Evolutionary conservation across 306 rosid species (phyloP).

Genomic region (Inga leiocalycina): DNA sequence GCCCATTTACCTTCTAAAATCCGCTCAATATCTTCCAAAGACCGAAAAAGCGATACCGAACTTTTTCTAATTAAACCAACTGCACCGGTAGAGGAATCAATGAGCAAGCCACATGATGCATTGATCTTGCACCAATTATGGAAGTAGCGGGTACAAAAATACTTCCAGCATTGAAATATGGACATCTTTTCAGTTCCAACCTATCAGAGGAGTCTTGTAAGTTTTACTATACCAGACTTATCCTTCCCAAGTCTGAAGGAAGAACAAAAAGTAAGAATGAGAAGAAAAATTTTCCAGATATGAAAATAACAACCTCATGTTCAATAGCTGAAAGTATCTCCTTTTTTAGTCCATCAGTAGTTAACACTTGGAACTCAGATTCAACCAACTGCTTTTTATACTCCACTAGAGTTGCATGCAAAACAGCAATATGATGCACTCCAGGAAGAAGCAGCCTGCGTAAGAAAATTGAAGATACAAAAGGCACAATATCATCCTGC

Average conservation of each 20-base stretch:
- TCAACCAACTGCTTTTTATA: constrained; percentile 82
- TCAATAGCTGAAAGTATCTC: constrained; percentile 90
- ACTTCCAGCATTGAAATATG: constrained; percentile 76
- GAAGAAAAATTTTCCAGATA: constrained; percentile 28
- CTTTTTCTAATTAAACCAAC: constrained; percentile 80
- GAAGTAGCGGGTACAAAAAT: constrained; percentile 66
- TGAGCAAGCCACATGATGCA: constrained; percentile 65
- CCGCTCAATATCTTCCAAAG: constrained; percentile 81
- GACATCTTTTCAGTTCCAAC: constrained; percentile 66
- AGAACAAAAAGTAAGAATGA: constrained; percentile 1
- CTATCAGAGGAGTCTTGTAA: constrained; percentile 49
- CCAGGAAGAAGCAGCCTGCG: constrained; percentile 91
- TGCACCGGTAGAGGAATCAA: constrained; percentile 59
- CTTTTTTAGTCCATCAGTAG: constrained; percentile 77
- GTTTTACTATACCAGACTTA: constrained; percentile 11
- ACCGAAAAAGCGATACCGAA: constrained; percentile 78
- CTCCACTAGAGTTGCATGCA: constrained; percentile 76
- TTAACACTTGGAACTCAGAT: constrained; percentile 73
- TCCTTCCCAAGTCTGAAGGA: constrained; percentile 12
- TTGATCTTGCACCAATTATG: constrained; percentile 90
- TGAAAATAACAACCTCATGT: constrained; percentile 68
- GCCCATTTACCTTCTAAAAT: constrained; percentile 65
- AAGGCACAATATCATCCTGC: constrained; percentile 74
- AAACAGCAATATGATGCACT: constrained; percentile 70
- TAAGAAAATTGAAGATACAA: constrained; percentile 78